phyloP scores from a whole-genome alignment of 139 green algal genomes.

The Spirogloea muscicola region DNA sequence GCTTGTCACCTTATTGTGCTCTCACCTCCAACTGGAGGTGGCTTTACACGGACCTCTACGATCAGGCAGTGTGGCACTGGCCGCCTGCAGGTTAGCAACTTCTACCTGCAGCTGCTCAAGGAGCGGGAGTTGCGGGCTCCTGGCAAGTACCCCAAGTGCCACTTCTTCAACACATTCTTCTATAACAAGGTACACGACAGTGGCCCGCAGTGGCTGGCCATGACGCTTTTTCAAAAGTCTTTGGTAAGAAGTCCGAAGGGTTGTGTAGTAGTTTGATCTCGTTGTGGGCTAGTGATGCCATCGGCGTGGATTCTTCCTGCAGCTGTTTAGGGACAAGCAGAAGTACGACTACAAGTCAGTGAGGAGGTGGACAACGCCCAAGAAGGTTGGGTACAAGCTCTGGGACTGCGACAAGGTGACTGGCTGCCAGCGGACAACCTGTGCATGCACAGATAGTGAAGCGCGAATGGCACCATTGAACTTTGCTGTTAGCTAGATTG shows the following conservation, averaged over 20 bases:
- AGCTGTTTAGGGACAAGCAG: not conserved
- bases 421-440: too few relatives aligned
- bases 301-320: too few relatives aligned
- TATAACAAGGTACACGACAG: slow-evolving; percentile 54
- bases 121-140: slow-evolving; percentile 23
- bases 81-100: slow-evolving; percentile 44
- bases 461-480: too few relatives aligned
- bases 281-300: too few relatives aligned
- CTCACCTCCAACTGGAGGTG: too few relatives aligned
- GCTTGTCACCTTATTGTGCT: too few relatives aligned
- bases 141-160: slow-evolving; percentile 10
- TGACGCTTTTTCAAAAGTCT: too few relatives aligned
- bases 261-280: too few relatives aligned
- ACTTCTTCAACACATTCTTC: slow-evolving; percentile 61
- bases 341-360: slow-evolving; percentile 51
- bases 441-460: too few relatives aligned
- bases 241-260: too few relatives aligned
- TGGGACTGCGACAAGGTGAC: slow-evolving; percentile 51
- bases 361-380: slow-evolving; percentile 47
- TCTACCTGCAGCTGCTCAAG: slow-evolving; percentile 48
- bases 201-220: too few relatives aligned
- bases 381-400: slow-evolving; percentile 45
- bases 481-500: too few relatives aligned
- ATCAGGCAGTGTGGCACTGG: not conserved
- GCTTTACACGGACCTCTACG: not conserved